Base-by-base conservation (phyloP, 495 filamentous ascomycete species). In the Evernia prunastri region DNA sequence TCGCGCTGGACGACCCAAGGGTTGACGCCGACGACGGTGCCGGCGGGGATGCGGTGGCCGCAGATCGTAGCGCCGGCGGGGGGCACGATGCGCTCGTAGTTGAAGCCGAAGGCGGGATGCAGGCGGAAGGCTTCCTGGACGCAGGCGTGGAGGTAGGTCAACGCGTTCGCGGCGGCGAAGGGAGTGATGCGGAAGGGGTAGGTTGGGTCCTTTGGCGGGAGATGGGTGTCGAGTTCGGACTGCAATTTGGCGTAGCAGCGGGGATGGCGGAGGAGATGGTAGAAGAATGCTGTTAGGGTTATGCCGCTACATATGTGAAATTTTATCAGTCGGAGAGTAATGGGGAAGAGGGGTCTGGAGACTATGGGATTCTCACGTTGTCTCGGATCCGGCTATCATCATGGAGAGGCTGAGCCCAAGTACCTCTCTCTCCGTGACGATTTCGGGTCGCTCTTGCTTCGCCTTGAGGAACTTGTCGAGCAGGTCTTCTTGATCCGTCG, bases 71-170 rank as follows among this genome's bases (percentile, higher is more conserved):
- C 61, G 17, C 73, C 76, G 11, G 59, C 64, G 5, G 66, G 33
- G 25, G 74, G 74, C 11, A 77, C 81, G 8, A 80, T 68, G 0
- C 84, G 78, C 20, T 81, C 77, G 40, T 84, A 77, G 61, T 83
- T 76, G 7, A 86, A 66, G 4, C 82, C 81, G 15, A 83, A 80
- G 6, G 87, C 79, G 3, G 87, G 85, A 9, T 86, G 80, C n/a
- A 87, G 68, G 42, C 86, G 81, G 72, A 87, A 80, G 11, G 82
- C 78, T 72, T 89, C 87, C 68, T 86, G 86, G 59, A 89, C 78
- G 63, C 82, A 85, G 0, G 86, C 86, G 59, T 83, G 80, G 45
- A 89, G 75, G 72, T 87, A 88, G 0, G 80, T 72, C 13, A 86
- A 73, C 59, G 77, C 76, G 69, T 84, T 84, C 40, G 75, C 76